Evolutionary conservation across 768 basidiomycete species (phyloP), one percentile per base, ranked within the genome.

Genomic region (Sporobolomyces roseus): DNA sequence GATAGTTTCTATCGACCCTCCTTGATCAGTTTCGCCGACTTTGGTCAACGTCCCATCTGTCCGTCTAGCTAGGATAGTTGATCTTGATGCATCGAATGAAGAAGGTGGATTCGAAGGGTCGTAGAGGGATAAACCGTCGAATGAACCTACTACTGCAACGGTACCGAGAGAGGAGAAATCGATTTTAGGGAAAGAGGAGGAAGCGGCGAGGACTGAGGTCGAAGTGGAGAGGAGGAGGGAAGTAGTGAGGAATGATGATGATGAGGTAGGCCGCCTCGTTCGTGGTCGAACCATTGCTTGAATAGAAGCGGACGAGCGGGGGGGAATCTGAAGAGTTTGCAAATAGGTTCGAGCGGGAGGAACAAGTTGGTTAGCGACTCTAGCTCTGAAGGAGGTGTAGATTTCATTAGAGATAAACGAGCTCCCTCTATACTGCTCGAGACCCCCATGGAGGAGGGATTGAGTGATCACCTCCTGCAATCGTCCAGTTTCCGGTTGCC

Each of bases 81-180:
- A 68, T 87, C 87, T 46, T 85, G 83, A 70, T 91, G 82, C 53
- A 91, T 81, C 46, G 90, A 87, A 74, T 70, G 77, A 51, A 59
- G 74, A 14, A 25, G 61, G 49, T 19, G 89, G 84, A 53, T 85
- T 83, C 2, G 87, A 81, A 32, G 89, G 82, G 76, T 85, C 81
- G 82, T 88, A 87, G 65, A 93, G 76, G 76, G 88, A 88, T 69
- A 99, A 81, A 51, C 93, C 94, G 29, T 88, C 84, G 77, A 97
- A 99, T 38, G 89, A 83, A 65, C 94, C 94, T 32, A 87, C 86
- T 48, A 97, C 83, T 64, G 87, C 92, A 56, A 97, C 92, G 62
- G 83, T 87, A 71, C 94, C 94, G 90, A 99, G 93, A 61, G 88
- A 87, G 74, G 82, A 80, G 75, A 86, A 88, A 78, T 89, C 88